Evolutionary conservation across 345 rosid species (phyloP).

Genomic region (Eucalyptus guilfoylei): DNA sequence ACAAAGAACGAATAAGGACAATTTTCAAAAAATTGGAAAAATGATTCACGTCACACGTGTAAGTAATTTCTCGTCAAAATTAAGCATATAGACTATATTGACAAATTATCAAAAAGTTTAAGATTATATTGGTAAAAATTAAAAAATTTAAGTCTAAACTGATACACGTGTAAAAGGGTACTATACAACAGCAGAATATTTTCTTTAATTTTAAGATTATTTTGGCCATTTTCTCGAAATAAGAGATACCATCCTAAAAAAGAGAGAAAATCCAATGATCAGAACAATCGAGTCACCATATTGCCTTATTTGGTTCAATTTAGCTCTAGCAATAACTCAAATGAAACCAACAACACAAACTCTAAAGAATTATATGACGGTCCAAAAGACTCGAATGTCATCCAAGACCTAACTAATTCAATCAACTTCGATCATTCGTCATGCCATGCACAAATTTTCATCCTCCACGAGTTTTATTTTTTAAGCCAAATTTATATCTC

Average conservation of each 20-base stretch:
- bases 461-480: not conserved
- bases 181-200: fast-evolving
- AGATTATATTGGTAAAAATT: fast-evolving
- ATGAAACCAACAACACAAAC: not conserved
- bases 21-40: too few relatives aligned
- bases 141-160: too few relatives aligned
- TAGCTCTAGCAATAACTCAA: not conserved
- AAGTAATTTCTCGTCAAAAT: fast-evolving
- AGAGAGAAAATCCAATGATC: not conserved
- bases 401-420: not conserved
- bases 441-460: not conserved
- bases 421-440: fast-evolving
- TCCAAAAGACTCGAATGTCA: not conserved
- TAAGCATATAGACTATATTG: fast-evolving
- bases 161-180: fast-evolving
- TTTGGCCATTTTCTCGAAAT: not conserved
- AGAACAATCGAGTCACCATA: not conserved
- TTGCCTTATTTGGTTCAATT: not conserved
- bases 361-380: not conserved
- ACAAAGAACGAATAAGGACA: not conserved
- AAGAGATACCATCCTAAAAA: not conserved
- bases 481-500: not conserved
- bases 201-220: too few relatives aligned
- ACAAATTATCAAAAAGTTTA: fast-evolving
- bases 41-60: fast-evolving